Base-by-base conservation (phyloP, 192 early-diverging fungal genomes). In the Oehlia diaphana region DNA sequence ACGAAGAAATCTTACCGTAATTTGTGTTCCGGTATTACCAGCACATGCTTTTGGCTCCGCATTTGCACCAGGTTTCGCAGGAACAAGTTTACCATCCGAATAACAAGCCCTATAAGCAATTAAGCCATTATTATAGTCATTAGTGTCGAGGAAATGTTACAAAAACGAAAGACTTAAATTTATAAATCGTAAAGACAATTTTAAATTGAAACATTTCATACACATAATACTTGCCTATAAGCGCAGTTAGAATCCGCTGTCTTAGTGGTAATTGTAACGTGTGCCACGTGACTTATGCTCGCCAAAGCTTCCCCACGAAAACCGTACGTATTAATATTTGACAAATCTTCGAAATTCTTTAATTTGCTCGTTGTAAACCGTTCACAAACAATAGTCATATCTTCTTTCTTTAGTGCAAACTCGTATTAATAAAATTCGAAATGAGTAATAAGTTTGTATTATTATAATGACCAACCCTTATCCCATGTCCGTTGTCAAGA, bases 241-340 rank as follows among this genome's bases (percentile, higher is more conserved):
- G 94, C 94, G 79, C 92, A 94, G 26, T 90, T 89, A 3, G 91
- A 92, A 65, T 93, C 92, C 3, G 88, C 88, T 16, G 93, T 93
- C 61, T 93, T 94, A 4, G 94, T 92, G 5, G 92, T 92, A 72
- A 96, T 94, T 26, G 94, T 94, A 47, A 99, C 89, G 84, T 97
- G 95, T 4, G 97, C 93, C 23, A 99, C 93, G 78, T 97, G 96
- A 69, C 94, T 94, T 77, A 99, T 96, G 84, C 96, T 97, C 1
- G 98, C 98, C 71, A 99, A 84, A 2, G 97, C 97, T 82, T 99
- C 97, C 16, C 98, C 98, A 61, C 98, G 90, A 82, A 99, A 99
- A 0, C 98, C 98, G 87, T 93, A 97, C 0, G 98, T 99, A 26
- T 87, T 89, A 72, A 99, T 97, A 28, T 81, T 83, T 50, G 86